Base-by-base conservation (phyloP, 176 grass and related monocot genomes). In the Microstegium vimineum region DNA sequence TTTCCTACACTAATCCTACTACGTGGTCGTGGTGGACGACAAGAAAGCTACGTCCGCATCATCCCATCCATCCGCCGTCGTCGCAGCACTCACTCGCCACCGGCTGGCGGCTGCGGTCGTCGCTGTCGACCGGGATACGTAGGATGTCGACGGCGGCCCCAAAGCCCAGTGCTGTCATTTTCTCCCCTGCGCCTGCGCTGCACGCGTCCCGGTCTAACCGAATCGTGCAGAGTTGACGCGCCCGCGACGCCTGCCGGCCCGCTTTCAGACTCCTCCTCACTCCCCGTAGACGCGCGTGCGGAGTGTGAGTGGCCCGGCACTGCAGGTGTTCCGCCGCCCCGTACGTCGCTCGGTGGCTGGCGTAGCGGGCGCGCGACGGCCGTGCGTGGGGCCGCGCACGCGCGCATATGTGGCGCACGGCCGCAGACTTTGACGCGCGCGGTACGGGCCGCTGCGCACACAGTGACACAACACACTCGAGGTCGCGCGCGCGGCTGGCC, bases 31-130 rank as follows among this genome's bases (percentile, higher is more conserved):
- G 67, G 75, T 63, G 86, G 43, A 66, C 37, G 66, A 67, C 51
- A 63, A 2, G 85, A 87, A 74, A 88, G 86, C 86, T 20, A 84
- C 86, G 10, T 27, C 59, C 10, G 1, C 20, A 47, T 46, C 59
- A 79, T 46, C 74, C 51, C 2, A 66, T 20, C 45, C 1, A 18
- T 31, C 15, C n/a, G 5, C 64, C 30, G 22, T 35, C 10, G 3
- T 42, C 37, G n/a, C 12, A 43, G 69, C 10, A 40, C 45, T 2
- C 42, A 10, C 6, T 57, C 52, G 52, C 20, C 52, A 56, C 20
- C 2, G 41, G 16, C 16, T 12, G 25, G 0, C 25, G 25, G 0
- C 9, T 4, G 11, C 60, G 60, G 13, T 30, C 69, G 62, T 80
- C 30, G 38, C 49, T 57, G 46, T 45, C 70, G 26, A 49, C 26